Evolutionary conservation across 805 yeast genomes (phyloP).

Genomic region (Spathaspora boniae): DNA sequence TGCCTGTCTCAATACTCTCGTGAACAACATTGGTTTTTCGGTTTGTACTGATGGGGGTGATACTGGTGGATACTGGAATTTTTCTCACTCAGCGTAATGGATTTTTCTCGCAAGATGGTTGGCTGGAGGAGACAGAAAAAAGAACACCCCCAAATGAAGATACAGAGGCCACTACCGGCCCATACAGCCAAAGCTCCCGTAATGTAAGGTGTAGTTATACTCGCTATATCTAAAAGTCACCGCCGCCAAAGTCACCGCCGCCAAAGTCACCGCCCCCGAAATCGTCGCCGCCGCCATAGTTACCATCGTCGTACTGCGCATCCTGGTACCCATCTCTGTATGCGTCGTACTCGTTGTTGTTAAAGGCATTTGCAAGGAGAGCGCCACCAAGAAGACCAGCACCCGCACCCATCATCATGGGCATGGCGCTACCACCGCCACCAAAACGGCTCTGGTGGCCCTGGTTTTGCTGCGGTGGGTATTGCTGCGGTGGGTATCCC

Average conservation of each 20-base stretch:
- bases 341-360: constrained; percentile 24
- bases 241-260: constrained; percentile 31
- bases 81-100: no score
- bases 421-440: constrained; percentile 39
- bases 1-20: constrained; percentile 36
- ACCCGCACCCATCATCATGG: constrained; percentile 47
- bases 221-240: no score
- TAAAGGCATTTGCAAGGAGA: constrained; percentile 45
- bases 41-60: no score
- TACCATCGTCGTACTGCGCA: constrained; percentile 27
- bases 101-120: no score
- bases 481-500: constrained; percentile 15
- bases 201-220: no score
- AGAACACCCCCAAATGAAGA: no score
- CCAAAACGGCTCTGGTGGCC: constrained; percentile 33
- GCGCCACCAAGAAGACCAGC: constrained; percentile 63
- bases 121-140: no score
- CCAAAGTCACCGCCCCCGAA: constrained; percentile 30
- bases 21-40: no score
- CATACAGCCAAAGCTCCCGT: no score
- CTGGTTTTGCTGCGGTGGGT: constrained; percentile 14
- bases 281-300: constrained; percentile 19
- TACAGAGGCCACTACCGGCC: no score
- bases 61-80: no score
- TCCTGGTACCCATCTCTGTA: constrained; percentile 34